A percentile compares a stretch with the other conserved stretches of the same genome.
These are phyloP conservation scores for Wallemia hederae DNA, from an alignment of 1,284 basidiomycete genomes.

Conservation along the genomic window DNA sequence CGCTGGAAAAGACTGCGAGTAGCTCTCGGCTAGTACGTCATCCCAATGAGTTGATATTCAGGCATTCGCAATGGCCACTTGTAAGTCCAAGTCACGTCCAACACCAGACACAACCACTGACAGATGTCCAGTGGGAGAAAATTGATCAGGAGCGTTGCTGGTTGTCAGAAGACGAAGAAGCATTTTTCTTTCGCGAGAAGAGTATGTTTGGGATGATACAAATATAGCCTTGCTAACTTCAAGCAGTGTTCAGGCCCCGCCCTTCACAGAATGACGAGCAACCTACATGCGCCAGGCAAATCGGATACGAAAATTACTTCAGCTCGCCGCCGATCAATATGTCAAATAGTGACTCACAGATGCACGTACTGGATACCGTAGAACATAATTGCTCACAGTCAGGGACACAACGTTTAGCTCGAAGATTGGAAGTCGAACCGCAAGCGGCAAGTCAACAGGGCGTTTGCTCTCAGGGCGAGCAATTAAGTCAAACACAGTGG, in stretches of 20 bases:
- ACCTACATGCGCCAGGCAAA: not conserved
- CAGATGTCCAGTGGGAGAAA: not conserved
- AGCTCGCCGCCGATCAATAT: too few relatives aligned
- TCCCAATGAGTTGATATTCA: not conserved
- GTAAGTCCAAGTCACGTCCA: too few relatives aligned
- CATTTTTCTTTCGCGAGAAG: not conserved
- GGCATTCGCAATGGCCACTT: not conserved
- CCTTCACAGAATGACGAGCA: not conserved
- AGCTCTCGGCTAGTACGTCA: not conserved
- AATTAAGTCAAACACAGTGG: too few relatives aligned
- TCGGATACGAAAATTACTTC: not conserved
- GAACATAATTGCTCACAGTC: too few relatives aligned
- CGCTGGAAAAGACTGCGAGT: not conserved
- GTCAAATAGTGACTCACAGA: too few relatives aligned
- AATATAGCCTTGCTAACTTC: not conserved
- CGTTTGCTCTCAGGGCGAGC: too few relatives aligned
- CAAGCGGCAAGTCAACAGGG: too few relatives aligned
- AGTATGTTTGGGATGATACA: not conserved
- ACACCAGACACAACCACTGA: too few relatives aligned
- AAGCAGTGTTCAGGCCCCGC: not conserved
- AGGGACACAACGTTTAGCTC: too few relatives aligned
- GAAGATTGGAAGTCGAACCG: too few relatives aligned
- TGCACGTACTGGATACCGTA: too few relatives aligned
- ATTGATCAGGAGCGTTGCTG: not conserved
- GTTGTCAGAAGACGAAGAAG: not conserved